These are phyloP conservation scores for Entomortierella lignicola DNA, from an alignment of 192 early-diverging fungal species.

Conservation along the genomic window DNA sequence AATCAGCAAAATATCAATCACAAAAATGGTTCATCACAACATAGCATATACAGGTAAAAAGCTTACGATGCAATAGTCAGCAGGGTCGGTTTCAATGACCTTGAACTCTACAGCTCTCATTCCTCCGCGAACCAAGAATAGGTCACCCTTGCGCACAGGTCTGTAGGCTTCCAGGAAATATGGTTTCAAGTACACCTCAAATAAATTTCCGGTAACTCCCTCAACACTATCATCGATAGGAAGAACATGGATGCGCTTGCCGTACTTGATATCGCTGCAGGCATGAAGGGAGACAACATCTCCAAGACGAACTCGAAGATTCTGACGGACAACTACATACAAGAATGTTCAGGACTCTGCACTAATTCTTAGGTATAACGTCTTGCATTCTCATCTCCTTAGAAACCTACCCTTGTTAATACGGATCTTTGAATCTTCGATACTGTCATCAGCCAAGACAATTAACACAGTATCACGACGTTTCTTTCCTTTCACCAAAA, in stretches of 20 bases:
- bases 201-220: conserved; percentile 96
- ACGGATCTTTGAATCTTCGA: conserved; percentile 92
- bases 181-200: conserved; percentile 97
- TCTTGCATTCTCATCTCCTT: neutral
- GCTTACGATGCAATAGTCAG: conserved; percentile 95
- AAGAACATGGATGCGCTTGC: conserved; percentile 94
- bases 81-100: conserved; percentile 94
- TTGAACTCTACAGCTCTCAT: conserved; percentile 99
- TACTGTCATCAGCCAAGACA: conserved; percentile 90
- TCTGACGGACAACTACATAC: conserved; percentile 86
- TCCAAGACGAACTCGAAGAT: conserved; percentile 94
- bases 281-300: conserved; percentile 97
- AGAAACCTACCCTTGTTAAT: conserved; percentile 82
- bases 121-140: conserved; percentile 93
- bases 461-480: conserved; percentile 96
- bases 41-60: neutral
- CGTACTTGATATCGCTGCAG: conserved; percentile 97
- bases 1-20: neutral
- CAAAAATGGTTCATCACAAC: neutral
- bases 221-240: conserved; percentile 99
- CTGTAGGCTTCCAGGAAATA: conserved; percentile 99
- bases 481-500: conserved; percentile 98
- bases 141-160: conserved; percentile 94
- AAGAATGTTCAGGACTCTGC: neutral
- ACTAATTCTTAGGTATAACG: neutral